Conservation (phyloP, 73 alveolate genomes). For the Paramecium caudatum region DNA sequence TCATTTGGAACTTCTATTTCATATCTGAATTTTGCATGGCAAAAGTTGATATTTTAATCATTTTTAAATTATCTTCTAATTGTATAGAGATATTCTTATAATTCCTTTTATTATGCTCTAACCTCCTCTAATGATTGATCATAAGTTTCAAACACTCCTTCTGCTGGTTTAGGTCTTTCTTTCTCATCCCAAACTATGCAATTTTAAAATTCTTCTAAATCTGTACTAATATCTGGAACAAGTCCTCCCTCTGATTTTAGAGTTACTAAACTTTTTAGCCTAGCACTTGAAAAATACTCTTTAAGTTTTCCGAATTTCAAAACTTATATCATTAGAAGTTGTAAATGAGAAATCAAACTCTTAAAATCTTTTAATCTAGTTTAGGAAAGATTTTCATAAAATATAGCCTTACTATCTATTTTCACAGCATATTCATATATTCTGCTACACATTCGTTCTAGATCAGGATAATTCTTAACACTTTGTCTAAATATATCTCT, state of each 20-base stretch:
- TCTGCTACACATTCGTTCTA: slow-evolving; percentile 79
- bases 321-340: slow-evolving; percentile 64
- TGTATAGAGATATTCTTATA: slow-evolving; percentile 75
- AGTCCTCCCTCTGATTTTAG: slow-evolving; percentile 70
- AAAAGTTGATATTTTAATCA: slow-evolving; percentile 62
- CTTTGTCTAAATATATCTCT: slow-evolving; percentile 76
- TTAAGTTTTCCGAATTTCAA: slow-evolving; percentile 66
- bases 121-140: slow-evolving; percentile 82
- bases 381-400: slow-evolving; percentile 79
- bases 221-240: slow-evolving; percentile 74
- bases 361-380: slow-evolving; percentile 81
- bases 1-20: slow-evolving; percentile 84
- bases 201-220: slow-evolving; percentile 76
- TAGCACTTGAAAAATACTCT: slow-evolving; percentile 74
- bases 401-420: slow-evolving; percentile 73
- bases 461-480: slow-evolving; percentile 77
- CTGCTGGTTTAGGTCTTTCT: slow-evolving; percentile 82
- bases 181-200: slow-evolving; percentile 83
- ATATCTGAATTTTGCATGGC: slow-evolving; percentile 87
- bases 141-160: slow-evolving; percentile 82
- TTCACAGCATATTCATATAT: slow-evolving; percentile 82
- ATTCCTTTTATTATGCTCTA: slow-evolving; percentile 63
- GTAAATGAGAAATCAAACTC: slow-evolving; percentile 68
- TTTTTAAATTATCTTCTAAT: slow-evolving; percentile 70
- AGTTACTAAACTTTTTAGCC: slow-evolving; percentile 60